Percentiles rank a stretch among this genome's conserved stretches.
These are phyloP conservation scores for Wickerhamiella qilinensis DNA, from an alignment of 805 yeast species.

Conservation along the genomic window DNA sequence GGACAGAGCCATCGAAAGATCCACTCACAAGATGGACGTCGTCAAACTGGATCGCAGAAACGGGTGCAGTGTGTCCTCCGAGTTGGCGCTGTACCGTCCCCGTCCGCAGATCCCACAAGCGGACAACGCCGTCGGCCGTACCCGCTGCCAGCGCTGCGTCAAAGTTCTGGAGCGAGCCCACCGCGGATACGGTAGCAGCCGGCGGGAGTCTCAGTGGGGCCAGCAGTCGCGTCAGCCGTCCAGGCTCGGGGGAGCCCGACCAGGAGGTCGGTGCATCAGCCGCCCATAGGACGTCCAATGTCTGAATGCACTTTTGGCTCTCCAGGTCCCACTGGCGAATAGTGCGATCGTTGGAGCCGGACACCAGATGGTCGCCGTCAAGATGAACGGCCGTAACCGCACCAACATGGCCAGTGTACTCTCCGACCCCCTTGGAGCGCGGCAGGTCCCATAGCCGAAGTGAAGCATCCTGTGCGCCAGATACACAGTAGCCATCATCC, in stretches of 20 bases:
- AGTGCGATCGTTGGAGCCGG: slow-evolving; percentile 58
- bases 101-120: slow-evolving; percentile 61
- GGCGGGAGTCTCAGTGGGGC: slow-evolving; percentile 2
- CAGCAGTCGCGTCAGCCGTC: neutral
- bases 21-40: slow-evolving; percentile 49
- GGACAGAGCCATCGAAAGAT: slow-evolving; percentile 41
- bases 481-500: slow-evolving; percentile 31
- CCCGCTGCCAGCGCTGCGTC: slow-evolving; percentile 72
- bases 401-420: slow-evolving; percentile 50
- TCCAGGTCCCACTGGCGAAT: slow-evolving; percentile 61
- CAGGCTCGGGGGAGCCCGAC: neutral
- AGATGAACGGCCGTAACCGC: slow-evolving; percentile 48
- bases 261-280: slow-evolving; percentile 3
- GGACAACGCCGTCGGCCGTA: slow-evolving; percentile 55
- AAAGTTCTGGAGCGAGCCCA: slow-evolving; percentile 53
- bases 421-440: slow-evolving; percentile 14
- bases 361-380: slow-evolving; percentile 36
- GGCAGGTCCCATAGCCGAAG: slow-evolving; percentile 44
- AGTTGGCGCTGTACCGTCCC: slow-evolving; percentile 29
- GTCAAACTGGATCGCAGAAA: slow-evolving; percentile 54
- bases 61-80: slow-evolving; percentile 56
- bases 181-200: slow-evolving; percentile 21
- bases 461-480: slow-evolving; percentile 51
- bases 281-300: slow-evolving; percentile 57
- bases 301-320: slow-evolving; percentile 51